These are phyloP conservation scores for Chondrus crispus DNA, from an alignment of 23 red algal species.

Conservation along the genomic window DNA sequence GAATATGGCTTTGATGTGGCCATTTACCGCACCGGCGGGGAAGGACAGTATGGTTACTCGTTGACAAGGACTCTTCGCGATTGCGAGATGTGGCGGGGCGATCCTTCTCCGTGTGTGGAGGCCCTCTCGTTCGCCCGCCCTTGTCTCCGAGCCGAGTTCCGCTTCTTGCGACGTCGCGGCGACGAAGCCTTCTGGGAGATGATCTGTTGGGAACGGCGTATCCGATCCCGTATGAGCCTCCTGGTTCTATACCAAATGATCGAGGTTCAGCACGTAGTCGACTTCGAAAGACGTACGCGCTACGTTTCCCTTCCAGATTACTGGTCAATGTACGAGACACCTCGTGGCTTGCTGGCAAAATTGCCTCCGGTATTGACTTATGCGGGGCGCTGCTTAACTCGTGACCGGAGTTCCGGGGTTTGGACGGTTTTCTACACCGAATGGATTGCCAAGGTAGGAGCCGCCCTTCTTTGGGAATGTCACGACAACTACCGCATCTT, in stretches of 20 bases:
- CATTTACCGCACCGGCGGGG: neutral
- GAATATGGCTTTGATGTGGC: neutral
- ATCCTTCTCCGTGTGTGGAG: neutral
- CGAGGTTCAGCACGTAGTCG: neutral
- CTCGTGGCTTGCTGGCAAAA: neutral
- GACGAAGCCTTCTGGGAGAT: neutral
- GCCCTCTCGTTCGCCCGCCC: neutral
- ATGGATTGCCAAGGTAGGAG: neutral
- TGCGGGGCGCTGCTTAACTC: neutral
- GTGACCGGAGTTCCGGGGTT: neutral
- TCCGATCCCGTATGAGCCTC: neutral
- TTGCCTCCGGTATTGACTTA: neutral
- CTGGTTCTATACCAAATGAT: neutral
- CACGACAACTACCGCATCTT: constrained; percentile 1
- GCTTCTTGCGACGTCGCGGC: neutral
- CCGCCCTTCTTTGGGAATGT: neutral
- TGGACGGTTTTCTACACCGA: neutral
- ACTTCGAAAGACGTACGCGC: neutral
- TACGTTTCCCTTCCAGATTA: neutral
- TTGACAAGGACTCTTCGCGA: neutral
- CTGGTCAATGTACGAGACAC: neutral
- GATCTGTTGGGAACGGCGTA: neutral
- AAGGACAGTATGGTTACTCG: neutral
- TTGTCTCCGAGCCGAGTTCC: neutral
- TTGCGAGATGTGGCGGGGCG: neutral